These are phyloP conservation scores for Yamadazyma insecticola DNA, from an alignment of 805 yeast species.

Conservation along the genomic window DNA sequence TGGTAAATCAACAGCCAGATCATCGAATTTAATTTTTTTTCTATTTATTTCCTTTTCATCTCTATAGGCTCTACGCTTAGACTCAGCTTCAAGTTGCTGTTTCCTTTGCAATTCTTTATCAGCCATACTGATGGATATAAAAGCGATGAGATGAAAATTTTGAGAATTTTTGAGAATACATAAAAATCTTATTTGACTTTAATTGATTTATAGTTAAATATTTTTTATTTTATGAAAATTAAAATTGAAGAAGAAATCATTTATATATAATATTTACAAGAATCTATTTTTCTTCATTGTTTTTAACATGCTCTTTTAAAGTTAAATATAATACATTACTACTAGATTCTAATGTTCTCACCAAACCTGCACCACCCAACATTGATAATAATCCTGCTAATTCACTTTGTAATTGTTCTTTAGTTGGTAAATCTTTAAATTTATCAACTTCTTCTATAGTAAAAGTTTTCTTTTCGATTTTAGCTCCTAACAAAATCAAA, in stretches of 20 bases:
- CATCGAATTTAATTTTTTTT: conserved; percentile 41
- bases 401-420: conserved; percentile 71
- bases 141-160: conserved; percentile 7
- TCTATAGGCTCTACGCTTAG: conserved; percentile 48
- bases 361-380: conserved; percentile 86
- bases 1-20: conserved; percentile 53
- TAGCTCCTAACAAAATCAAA: conserved; percentile 81
- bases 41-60: conserved; percentile 29
- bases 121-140: neutral
- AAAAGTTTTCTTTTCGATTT: conserved; percentile 58
- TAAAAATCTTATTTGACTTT: too few relatives aligned
- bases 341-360: conserved; percentile 71
- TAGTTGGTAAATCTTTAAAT: conserved; percentile 71
- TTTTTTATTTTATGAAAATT: too few relatives aligned
- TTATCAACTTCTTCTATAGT: conserved; percentile 48
- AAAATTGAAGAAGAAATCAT: too few relatives aligned
- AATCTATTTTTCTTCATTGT: conserved; percentile 4
- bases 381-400: conserved; percentile 79
- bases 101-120: conserved; percentile 14
- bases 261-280: neutral
- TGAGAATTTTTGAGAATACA: too few relatives aligned
- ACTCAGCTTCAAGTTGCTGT: conserved; percentile 23
- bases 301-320: conserved; percentile 43
- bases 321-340: conserved; percentile 68
- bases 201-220: too few relatives aligned